Evolutionary conservation across 176 grass and related monocot species (phyloP), one percentile per base, ranked within the genome.

Genomic region (Eleusine coracana): DNA sequence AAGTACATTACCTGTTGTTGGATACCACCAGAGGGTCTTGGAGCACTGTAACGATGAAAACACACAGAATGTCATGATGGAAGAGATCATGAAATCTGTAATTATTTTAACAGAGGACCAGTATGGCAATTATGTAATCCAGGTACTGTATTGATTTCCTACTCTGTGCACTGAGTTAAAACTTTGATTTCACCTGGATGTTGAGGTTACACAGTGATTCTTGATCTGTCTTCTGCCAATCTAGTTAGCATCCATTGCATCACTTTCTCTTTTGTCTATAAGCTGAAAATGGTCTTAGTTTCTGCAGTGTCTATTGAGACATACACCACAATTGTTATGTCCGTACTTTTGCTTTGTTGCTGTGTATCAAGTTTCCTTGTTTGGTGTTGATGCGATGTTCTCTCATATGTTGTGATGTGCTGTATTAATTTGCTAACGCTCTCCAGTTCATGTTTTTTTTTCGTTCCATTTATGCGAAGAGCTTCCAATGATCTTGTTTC

Each of bases 61-160:
- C 83, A 99, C 96, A 5, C 93, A 99, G 73, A 87, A 79, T 11
- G 87, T 89, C 52, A 92, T 99, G 96, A 99, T 99, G 96, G 87
- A 87, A 63, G 96, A 99, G 85, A 96, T 99, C 52, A 90, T 96
- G 93, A 87, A 91, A n/a, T 90, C 70, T 83, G 91, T 99, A 61
- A 82, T 90, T 82, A 75, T 64, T 70, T 90, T 99, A 75, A 92
- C 96, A 74, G 87, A 91, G 56, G 96, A 99, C 45, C 96, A 99
- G 83, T 99, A 96, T 88, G 96, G 93, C 8, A 99, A 99, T 87
- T 99, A 99, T 87, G 96, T 99, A 77, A 96, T 99, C 74, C 96
- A 99, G 85, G 96, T 99, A 84, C 16, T 82, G 67, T 71, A 36
- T 72, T 65, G 39, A 58, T 75, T 76, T 77, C 36, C 34, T 78